Evolutionary conservation across 495 filamentous ascomycete species (phyloP).

Genomic region (Neurospora sp.): DNA sequence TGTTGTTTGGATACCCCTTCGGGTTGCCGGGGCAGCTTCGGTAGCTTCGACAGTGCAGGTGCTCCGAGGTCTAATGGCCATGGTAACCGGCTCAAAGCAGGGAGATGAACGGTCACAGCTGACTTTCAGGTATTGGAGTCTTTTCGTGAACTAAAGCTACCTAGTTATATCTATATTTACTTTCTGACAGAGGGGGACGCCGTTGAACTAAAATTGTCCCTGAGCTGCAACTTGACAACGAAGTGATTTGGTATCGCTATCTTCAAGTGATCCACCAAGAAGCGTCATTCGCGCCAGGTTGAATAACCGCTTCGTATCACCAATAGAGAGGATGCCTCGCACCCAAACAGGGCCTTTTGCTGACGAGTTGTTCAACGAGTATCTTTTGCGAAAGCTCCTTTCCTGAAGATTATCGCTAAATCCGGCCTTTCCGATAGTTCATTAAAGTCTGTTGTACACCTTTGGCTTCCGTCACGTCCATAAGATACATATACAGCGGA

Average conservation of each 20-base stretch:
- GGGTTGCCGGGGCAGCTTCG: not conserved
- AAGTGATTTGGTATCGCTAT: not conserved
- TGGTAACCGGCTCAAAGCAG: not conserved
- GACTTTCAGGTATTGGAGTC: not conserved
- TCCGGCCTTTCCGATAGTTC: not conserved
- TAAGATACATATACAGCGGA: slow-evolving; percentile 36
- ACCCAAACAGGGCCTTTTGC: not conserved
- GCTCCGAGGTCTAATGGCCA: not conserved
- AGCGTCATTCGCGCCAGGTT: not conserved
- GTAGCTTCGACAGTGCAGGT: not conserved
- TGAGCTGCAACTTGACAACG: not conserved
- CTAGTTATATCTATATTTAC: not conserved
- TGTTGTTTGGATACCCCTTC: not conserved
- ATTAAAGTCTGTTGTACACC: slow-evolving; percentile 11
- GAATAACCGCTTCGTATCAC: not conserved
- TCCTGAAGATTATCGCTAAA: not conserved
- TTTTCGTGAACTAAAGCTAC: not conserved
- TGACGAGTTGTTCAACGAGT: not conserved
- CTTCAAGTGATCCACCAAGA: not conserved
- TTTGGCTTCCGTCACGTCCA: slow-evolving; percentile 5
- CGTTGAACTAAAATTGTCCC: not conserved
- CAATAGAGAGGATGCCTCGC: not conserved
- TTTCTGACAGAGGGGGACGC: not conserved
- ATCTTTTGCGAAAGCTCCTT: not conserved
- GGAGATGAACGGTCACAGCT: not conserved